Base-by-base conservation (phyloP, 768 basidiomycete species). In the Panus rudis region DNA sequence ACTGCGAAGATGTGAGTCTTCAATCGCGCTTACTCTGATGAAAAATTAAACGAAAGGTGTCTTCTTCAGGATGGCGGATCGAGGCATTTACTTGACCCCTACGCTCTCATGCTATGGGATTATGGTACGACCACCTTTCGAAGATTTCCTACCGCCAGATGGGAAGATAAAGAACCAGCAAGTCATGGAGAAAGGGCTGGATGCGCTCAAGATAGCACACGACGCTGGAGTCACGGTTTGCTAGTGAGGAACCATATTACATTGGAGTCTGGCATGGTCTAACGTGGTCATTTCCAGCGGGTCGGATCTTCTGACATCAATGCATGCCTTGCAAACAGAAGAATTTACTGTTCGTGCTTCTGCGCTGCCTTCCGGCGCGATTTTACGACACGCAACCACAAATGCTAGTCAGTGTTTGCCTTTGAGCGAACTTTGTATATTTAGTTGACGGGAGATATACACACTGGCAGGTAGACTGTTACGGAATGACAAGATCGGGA, bases 251-350 rank as follows among this genome's bases (percentile, higher is more conserved):
- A 53, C 56, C 20, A 44, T 57, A 4, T 21, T 19, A 4, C 14
- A 2, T 3, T 40, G 6, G 2, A 14, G 16, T 16, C 2, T 16
- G 1, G 6, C 20, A 20, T 14, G 4, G 11, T 22, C 30, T 16
- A 22, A 12, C 3, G 22, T 16, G 2, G 3, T 41, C n/a, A 41
- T 12, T n/a, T 16, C 10, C 19, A 55, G 53, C n/a, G 53, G 53
- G 3, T 55, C 53, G 2, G 53, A 55, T 33, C 30, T 55, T 71
- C 75, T 42, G 71, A 83, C 53, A 51, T 88, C 48, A 72, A 80
- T 64, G 80, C 84, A 39, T 70, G 81, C 63, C 69, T 77, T 54
- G 69, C 86, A 42, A 69, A 84, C 62, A 79, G 79, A 68, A 41
- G 53, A 55, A 51, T 71, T 71, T 46, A 54, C 63, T 8, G 67